These are phyloP conservation scores for Clitoria ternatea DNA, from an alignment of 306 rosid genomes.

Conservation along the genomic window DNA sequence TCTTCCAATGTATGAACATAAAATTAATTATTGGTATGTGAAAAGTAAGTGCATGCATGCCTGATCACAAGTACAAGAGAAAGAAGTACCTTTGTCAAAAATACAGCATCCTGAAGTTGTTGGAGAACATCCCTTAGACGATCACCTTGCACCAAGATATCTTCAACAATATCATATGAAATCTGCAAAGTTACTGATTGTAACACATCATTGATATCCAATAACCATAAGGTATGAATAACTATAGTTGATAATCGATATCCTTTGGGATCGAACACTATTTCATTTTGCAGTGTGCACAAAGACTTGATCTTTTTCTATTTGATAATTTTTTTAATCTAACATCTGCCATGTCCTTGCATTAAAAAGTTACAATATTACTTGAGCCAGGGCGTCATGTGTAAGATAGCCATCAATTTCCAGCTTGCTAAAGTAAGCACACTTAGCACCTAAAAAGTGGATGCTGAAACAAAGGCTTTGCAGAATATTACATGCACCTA, in stretches of 20 bases:
- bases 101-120: constrained; percentile 94
- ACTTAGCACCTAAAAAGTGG: background rate
- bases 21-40: background rate
- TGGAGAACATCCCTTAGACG: constrained; percentile 64
- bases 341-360: background rate
- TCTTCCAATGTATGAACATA: background rate
- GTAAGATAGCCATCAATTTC: background rate
- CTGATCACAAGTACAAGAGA: background rate
- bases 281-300: background rate
- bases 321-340: background rate
- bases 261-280: background rate
- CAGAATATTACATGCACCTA: background rate
- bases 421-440: background rate
- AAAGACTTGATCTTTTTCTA: background rate
- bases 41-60: background rate
- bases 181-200: constrained; percentile 47
- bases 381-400: background rate
- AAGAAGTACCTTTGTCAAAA: constrained; percentile 70
- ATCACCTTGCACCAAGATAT: constrained; percentile 79
- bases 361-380: background rate
- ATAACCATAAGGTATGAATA: background rate
- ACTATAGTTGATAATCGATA: background rate
- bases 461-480: background rate
- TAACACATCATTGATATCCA: constrained; percentile 7
- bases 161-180: constrained; percentile 79